Evolutionary conservation across 106 monocot species (phyloP), one percentile per base, ranked within the genome.

Genomic region (Platanthera zijinensis): DNA sequence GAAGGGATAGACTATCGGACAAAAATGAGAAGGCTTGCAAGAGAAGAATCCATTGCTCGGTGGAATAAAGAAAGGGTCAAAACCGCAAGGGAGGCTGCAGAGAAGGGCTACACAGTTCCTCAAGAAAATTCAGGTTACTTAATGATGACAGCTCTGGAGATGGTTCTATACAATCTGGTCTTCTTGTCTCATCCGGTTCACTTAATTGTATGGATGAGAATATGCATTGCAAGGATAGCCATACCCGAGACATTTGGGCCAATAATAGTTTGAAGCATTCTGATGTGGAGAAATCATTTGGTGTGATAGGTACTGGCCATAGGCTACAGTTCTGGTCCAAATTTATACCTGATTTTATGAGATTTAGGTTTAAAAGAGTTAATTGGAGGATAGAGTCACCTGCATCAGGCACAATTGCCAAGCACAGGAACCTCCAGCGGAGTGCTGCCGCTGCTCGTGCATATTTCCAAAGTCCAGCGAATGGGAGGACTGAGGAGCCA

Each of bases 1-100:
- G 99, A 94, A 88, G 99, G 99, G 14, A 94, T 94, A 79, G 99
- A 99, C 80, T 79, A 82, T 69, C 88, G 99, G 14, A 99, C 99
- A 57, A 99, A 86, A 82, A 78, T 63, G 3, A 86, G 86, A 84
- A 90, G 99, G 79, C 18, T 88, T 75, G 91, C 89, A 51, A 92
- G 94, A 80, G 99, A 94, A 82, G 75, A 86, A 77, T 66, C 83
- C 48, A 53, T 80, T 71, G 69, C 76, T 51, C 9, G 64, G 50
- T 81, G 88, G 86, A 64, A 83, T 5, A 84, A n/a, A 68, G 84
- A 92, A 74, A 90, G 89, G 85, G 77, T 76, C 67, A 78, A 85
- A 66, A 75, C 79, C 74, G 99, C 99, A 15, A 88, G 39, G 75
- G 77, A 85, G 72, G 92, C 92, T 77, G 91, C 99, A 19, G 85